These are phyloP conservation scores for Phaeodactylum tricornutum DNA, from an alignment of 108 stramenopile genomes.

Conservation along the genomic window DNA sequence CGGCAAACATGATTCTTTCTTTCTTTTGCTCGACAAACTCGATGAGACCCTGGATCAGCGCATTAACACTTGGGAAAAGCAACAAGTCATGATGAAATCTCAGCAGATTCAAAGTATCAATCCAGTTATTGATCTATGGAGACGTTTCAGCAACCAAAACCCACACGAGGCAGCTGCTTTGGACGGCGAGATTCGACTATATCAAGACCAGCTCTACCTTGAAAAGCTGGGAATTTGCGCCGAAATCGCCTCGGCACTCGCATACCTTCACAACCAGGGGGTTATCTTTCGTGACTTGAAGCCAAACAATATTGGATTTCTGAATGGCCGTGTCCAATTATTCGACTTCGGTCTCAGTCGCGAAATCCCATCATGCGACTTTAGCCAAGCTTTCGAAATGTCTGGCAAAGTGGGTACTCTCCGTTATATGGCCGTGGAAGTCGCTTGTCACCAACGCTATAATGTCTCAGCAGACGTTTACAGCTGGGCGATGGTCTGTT, in stretches of 20 bases:
- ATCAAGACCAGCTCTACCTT: constrained; percentile 11
- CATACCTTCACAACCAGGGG: constrained; percentile 69
- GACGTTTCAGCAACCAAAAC: neutral
- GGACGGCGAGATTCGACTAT: too few species aligned
- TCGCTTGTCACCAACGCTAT: constrained; percentile 41
- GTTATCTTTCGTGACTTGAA: constrained; percentile 88
- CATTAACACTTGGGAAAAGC: constrained; percentile 26
- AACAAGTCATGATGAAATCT: constrained; percentile 4
- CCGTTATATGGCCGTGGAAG: constrained; percentile 72
- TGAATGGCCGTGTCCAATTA: constrained; percentile 61
- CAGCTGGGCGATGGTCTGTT: constrained; percentile 54
- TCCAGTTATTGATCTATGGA: neutral
- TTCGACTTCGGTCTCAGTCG: constrained; percentile 77
- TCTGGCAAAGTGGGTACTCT: constrained; percentile 46
- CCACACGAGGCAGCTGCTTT: neutral
- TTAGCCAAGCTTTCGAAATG: constrained; percentile 30
- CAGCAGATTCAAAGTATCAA: neutral
- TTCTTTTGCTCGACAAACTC: constrained; percentile 39
- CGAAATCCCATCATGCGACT: constrained; percentile 42
- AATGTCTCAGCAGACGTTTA: constrained; percentile 60
- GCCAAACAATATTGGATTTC: constrained; percentile 58
- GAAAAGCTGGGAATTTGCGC: constrained; percentile 26
- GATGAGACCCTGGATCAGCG: constrained; percentile 47
- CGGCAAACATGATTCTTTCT: constrained; percentile 33
- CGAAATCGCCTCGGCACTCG: constrained; percentile 56